Conservation (phyloP, 2,329 filamentous ascomycete species). For the Fusarium poae region DNA sequence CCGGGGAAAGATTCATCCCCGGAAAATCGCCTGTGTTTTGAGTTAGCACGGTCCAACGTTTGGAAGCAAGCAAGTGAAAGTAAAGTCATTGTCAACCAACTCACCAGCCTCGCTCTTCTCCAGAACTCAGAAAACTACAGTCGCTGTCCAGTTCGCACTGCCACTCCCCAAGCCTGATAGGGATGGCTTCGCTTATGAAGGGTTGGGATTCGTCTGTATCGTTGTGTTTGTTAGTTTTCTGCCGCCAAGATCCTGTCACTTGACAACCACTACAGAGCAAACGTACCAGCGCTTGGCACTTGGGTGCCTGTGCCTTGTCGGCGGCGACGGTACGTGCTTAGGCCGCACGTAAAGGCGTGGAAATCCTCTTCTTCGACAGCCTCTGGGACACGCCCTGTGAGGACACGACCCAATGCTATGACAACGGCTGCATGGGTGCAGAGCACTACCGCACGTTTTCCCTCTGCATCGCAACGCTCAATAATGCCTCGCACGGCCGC, state of each 20-base stretch:
- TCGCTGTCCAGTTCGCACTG: slow-evolving; percentile 84
- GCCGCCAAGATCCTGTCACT: slow-evolving; percentile 13
- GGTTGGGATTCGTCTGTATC: slow-evolving; percentile 26
- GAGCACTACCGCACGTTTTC: slow-evolving; percentile 78
- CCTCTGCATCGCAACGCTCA: slow-evolving; percentile 76
- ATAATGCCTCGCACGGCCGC: slow-evolving; percentile 78
- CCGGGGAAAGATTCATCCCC: slow-evolving; percentile 69
- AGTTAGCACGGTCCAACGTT: slow-evolving; percentile 33
- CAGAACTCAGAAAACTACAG: slow-evolving; percentile 82
- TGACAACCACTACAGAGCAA: slow-evolving; percentile 22
- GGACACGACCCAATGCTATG: slow-evolving; percentile 84
- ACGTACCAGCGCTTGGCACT: slow-evolving; percentile 30
- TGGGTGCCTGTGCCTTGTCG: slow-evolving; percentile 43
- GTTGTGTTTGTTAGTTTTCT: slow-evolving; percentile 30
- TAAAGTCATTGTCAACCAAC: slow-evolving; percentile 47
- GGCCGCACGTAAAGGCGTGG: slow-evolving; percentile 82
- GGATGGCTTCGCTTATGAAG: slow-evolving; percentile 18
- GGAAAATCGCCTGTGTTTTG: slow-evolving; percentile 59
- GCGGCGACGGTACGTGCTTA: slow-evolving; percentile 73
- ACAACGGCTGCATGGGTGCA: slow-evolving; percentile 92
- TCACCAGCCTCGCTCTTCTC: slow-evolving; percentile 90
- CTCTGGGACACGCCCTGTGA: slow-evolving; percentile 83
- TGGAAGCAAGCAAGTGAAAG: slow-evolving; percentile 15
- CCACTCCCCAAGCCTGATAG: slow-evolving; percentile 75
- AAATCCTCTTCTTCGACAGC: slow-evolving; percentile 83